Evolutionary conservation across 2,329 filamentous ascomycete species (phyloP).

Genomic region (Alternaria sp.): DNA sequence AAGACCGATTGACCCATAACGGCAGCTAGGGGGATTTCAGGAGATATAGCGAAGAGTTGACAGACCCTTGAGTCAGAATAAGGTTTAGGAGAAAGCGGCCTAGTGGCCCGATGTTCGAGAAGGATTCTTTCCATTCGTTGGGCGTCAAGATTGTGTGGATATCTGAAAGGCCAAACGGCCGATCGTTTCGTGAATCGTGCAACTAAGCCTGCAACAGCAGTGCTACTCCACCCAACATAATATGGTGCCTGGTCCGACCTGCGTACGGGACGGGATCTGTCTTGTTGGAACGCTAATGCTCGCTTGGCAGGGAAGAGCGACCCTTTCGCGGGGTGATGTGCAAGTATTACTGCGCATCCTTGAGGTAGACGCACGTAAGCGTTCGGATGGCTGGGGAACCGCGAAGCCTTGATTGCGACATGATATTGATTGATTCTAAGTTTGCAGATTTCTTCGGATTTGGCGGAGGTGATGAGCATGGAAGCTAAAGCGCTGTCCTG

Average conservation of each 20-base stretch:
- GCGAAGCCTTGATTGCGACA: neutral
- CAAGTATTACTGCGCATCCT: neutral
- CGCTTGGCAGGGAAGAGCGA: constrained; percentile 3
- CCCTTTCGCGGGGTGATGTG: constrained; percentile 19
- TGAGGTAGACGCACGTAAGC: neutral
- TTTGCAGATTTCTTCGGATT: neutral
- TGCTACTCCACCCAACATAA: neutral
- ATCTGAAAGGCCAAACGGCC: constrained; percentile 11
- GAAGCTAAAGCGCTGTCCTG: neutral
- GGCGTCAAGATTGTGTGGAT: constrained; percentile 7
- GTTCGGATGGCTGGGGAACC: neutral
- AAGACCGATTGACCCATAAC: constrained; percentile 17
- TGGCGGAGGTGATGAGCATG: neutral
- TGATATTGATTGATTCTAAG: neutral
- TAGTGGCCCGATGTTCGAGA: constrained; percentile 2
- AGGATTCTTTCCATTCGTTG: constrained; percentile 8
- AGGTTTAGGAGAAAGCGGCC: constrained; percentile 22
- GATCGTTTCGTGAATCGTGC: constrained; percentile 14
- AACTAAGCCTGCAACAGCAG: constrained; percentile 3
- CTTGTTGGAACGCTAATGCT: constrained; percentile 10
- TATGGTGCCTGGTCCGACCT: constrained; percentile 15
- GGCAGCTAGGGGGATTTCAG: constrained; percentile 28
- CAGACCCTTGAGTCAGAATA: constrained; percentile 31
- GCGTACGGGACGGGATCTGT: constrained; percentile 21
- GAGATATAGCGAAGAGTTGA: constrained; percentile 24